Evolutionary conservation across 2,329 filamentous ascomycete species (phyloP), one percentile per base, ranked within the genome.

Genomic region (Cladosporium sp.): DNA sequence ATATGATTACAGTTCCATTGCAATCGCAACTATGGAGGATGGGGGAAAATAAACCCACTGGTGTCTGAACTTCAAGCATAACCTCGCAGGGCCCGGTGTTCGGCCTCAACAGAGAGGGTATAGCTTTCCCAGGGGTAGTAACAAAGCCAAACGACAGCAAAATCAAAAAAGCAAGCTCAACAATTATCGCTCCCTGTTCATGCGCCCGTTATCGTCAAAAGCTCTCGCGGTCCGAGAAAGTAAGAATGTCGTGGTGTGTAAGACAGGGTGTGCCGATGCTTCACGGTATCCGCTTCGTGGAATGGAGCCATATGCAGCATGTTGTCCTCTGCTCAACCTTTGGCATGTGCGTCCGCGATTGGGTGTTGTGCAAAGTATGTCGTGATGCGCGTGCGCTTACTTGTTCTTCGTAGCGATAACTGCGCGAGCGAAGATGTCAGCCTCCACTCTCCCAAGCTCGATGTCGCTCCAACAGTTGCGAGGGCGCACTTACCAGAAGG

Each of bases 401-500:
- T 37, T 67, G 60, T 64, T 49, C 60, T 67, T 67, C 21, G 66
- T 35, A 5, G 66, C 66, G 37, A 67, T 64, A 12, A 67, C 66
- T 67, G 40, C 16, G 23, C 61, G 31, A 35, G 50, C 40, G n/a
- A 23, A 52, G 8, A 29, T 18, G 40, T 58, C 14, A 46, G 21
- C 60, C 49, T 56, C n/a, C 28, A 57, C 31, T 23, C 31, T 37
- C 11, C 16, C n/a, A 33, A 56, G 4, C 28, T 44, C 2, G 10
- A 40, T 26, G 14, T 6, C 26, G 14, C 52, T 31, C n/a, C 23
- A 50, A 37, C 18, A 44, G 37, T 18, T 10, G 18, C 37, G 37
- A 23, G 40, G 37, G 14, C 55, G 14, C 18, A 65, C 69, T 70
- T 88, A 97, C 94, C 92, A 72, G 90, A 85, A 71, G 95, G 95